Evolutionary conservation across 2,329 filamentous ascomycete species (phyloP), one percentile per base, ranked within the genome.

Genomic region (Exserohilum turcica): DNA sequence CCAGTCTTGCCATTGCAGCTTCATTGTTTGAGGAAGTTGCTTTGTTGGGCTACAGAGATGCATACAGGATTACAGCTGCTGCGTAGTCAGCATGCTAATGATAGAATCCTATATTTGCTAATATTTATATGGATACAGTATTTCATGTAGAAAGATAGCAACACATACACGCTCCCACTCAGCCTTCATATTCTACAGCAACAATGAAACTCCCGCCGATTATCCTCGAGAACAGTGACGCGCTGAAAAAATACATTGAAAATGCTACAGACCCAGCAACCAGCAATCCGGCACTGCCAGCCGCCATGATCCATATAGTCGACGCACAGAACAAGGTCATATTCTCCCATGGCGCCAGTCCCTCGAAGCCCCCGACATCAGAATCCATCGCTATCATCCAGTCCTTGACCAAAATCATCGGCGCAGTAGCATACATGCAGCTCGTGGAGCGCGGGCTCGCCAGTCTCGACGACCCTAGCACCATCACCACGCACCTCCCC

Each of bases 381-480:
- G 18, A 56, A 10, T 59, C 64, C 13, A 52, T 68, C 19, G 29
- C 46, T 19, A 46, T 57, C 8, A 43, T 64, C 12, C 58, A 64
- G 35, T 70, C 67, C 8, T 39, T 61, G 29, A 66, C 52, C 45
- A 70, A 70, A 36, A 53, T 67, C 49, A 48, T 68, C 38, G 64
- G 62, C 31, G 56, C 63, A 33, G 58, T 68, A 32, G 60, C 60
- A 13, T 62, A 64, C 51, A 55, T 68, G 48, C 66, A 65, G 35
- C 64, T 68, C 35, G 61, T 68, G 6, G 63, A 66, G 10, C 52
- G 36, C 4, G 48, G 52, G 9, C 40, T 63, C 19, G 43, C 55
- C 5, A 52, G 54, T 5, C 60, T 68, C 3, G 64, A 68, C 45
- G 57, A 64, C 18, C 21, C 59, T 3, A 8, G 45, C 9, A 32